Base-by-base conservation (phyloP, 768 basidiomycete species). In the Amanita exitialis region DNA sequence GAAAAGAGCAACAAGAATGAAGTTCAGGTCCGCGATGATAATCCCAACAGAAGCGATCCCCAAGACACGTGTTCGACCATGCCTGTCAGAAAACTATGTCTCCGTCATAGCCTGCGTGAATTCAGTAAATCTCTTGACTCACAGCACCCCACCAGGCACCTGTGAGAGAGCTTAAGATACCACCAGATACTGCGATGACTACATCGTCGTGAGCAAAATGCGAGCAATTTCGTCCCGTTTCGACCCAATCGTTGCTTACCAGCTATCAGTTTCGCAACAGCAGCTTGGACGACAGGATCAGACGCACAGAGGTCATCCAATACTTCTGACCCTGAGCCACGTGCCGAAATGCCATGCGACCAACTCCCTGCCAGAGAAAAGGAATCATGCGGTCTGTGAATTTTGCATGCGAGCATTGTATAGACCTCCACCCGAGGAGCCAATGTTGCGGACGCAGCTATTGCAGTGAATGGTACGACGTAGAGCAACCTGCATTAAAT, bases 111-210 rank as follows among this genome's bases (percentile, higher is more conserved):
- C 5, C 30, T 9, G 18, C 15, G 30, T 28, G 20, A 48, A 41
- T 9, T 9, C 20, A 16, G 25, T 21, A 6, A 16, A 49, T 45
- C 16, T 16, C 13, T 39, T 39, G 3, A 71, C 83, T 63, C 64
- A 86, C 85, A 48, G 83, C 75, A 50, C 86, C 85, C 92, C 92
- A 95, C 78, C 82, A 93, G 2, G 79, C 88, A 10, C 84, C 82
- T 2, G 90, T 91, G 30, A 93, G 60, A 54, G 87, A 86, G 28
- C 80, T 75, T 30, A 95, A 68, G 46, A 90, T 64, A 7, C 92
- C 92, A 68, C 79, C 79, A 7, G 75, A 69, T 2, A 82, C 70
- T 0, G 78, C 65, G 61, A 87, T 81, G 18, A 75, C 86, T 90
- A 57, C 20, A 32, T 36, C 20, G 42, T 28, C 42, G 39, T 58